Conservation (phyloP, 371 early-diverging fungal species). For the Choanephora cucurbitarum region DNA sequence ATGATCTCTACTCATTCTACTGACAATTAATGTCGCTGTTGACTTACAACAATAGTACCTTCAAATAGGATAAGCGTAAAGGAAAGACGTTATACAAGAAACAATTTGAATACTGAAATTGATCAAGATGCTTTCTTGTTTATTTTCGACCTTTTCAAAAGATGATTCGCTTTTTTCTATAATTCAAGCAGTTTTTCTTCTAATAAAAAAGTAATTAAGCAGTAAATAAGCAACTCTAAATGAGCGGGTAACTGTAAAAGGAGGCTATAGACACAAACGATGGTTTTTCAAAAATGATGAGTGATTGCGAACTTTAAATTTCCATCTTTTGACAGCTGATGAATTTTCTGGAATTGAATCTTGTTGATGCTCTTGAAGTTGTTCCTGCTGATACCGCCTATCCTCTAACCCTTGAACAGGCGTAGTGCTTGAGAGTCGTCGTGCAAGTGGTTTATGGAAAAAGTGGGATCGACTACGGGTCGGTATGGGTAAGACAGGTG, state of each 20-base stretch:
- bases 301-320: constrained; percentile 11
- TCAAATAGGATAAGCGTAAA: too few relatives aligned
- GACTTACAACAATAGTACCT: too few relatives aligned
- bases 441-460: neutral
- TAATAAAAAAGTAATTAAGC: neutral
- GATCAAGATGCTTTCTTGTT: neutral
- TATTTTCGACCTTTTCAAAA: neutral
- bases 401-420: neutral
- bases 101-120: too few relatives aligned
- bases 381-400: neutral
- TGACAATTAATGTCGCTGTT: too few relatives aligned
- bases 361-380: neutral
- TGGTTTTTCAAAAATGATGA: constrained; percentile 15
- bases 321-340: constrained; percentile 14
- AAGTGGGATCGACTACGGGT: neutral
- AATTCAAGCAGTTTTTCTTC: neutral
- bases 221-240: neutral
- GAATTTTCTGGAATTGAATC: neutral
- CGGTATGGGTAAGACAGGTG: neutral
- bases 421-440: neutral
- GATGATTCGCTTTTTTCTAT: neutral
- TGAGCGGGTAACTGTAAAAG: too few relatives aligned
- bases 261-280: constrained; percentile 1
- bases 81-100: too few relatives aligned
- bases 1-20: too few relatives aligned